Evolutionary conservation across 2,329 filamentous ascomycete genomes (phyloP), one percentile per base, ranked within the genome.

Genomic region (Diaporthe sp.): DNA sequence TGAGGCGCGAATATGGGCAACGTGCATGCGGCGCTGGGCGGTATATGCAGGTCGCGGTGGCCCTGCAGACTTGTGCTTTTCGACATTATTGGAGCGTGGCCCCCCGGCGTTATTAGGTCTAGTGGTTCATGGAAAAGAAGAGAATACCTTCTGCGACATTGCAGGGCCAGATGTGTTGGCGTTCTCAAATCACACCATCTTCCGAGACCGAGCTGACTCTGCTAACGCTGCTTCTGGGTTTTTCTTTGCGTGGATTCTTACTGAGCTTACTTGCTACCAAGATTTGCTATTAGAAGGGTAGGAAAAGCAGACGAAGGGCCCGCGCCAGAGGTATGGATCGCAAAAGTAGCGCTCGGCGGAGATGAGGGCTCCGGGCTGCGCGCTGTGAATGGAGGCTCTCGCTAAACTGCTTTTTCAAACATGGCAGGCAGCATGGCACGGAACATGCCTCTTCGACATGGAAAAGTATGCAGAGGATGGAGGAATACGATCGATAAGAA

Each of bases 11-110:
- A 28, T 13, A 30, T 12, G 64, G n/a, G 33, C 12, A 52, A 13
- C 4, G 19, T 67, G 30, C 64, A 38, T 68, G 47, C 13, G 64
- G 64, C 47, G 64, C 64, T 68, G 45, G 45, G 64, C n/a, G 64
- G 47, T 28, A 13, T 0, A 68, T 54, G 64, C 64, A 22, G 30
- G 17, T 17, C n/a, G n/a, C 33, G 45, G 30, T 38, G n/a, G 54
- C 22, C 22, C 33, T 54, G 47, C 64, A 54, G n/a, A 10, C 33
- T 52, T 52, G 1, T 28, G 15, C 8, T 7, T 7, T 54, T 35
- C 13, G 7, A 22, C 0, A 54, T 68, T 30, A 28, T 35, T 67
- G 30, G 64, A 52, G 64, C 64, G 25, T 54, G 22, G 22, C 30
- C 17, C 33, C 19, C 17, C 45, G 64, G 64, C 47, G 64, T 68